Evolutionary conservation across 768 basidiomycete genomes (phyloP), one percentile per base, ranked within the genome.

Genomic region (Lactifluus hygrophoroides): DNA sequence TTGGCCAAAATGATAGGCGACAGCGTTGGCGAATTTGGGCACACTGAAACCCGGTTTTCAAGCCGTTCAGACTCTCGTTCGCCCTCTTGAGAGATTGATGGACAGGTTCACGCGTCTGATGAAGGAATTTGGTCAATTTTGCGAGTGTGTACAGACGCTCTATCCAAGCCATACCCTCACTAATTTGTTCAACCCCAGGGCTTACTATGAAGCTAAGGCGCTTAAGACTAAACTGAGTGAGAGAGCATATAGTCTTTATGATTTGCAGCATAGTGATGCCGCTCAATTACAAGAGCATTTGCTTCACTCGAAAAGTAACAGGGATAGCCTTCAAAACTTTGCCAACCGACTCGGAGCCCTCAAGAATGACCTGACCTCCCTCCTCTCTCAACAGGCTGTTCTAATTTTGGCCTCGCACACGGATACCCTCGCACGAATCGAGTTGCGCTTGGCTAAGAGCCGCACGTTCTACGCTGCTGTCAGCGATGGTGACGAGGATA

Each of bases 41-140:
- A 37, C 51, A 5, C 45, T 58, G 11, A 58, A 21, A n/a, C 57
- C 57, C 21, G 57, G 57, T 1, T 58, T 58, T 47, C 44, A 58
- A 34, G 10, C 32, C 17, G 53, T 37, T 32, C 21, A n/a, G 14
- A 58, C 57, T 25, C 47, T 58, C 8, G 30, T 40, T 40, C n/a
- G 21, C 25, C 57, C 57, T 30, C 57, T 58, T 42, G 57, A 40
- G 23, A 13, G 21, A 8, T 37, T 54, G 25, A 43, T 58, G 19
- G 35, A 28, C 16, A 27, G 43, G 8, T 54, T 58, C 14, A 45
- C 35, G 16, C 9, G 27, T 17, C 40, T 58, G 51, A 58, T 58
- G 57, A 55, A 47, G 45, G 57, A 58, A 23, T 58, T 58, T 19
- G 57, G 57, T 30, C 51, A 48, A 32, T 58, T 58, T 51, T 54